Evolutionary conservation across 2,329 filamentous ascomycete species (phyloP).

Genomic region (Cytospora paraplurivora): DNA sequence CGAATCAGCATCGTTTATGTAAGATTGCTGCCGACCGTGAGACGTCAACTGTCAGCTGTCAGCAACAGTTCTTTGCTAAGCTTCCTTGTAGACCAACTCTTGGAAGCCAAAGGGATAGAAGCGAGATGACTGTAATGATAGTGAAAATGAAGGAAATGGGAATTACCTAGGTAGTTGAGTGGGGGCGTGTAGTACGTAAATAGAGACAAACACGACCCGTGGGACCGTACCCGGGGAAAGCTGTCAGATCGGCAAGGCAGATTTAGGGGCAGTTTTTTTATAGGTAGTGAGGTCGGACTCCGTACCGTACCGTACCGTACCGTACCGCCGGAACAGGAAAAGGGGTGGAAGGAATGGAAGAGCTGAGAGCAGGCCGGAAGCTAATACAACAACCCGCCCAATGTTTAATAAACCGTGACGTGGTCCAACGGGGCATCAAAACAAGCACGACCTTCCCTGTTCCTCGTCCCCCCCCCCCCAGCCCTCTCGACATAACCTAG

Average conservation of each 20-base stretch:
- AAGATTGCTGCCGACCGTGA: too few species aligned
- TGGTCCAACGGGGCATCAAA: neutral
- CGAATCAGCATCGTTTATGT: too few species aligned
- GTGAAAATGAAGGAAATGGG: conserved; percentile 1
- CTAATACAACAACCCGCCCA: neutral
- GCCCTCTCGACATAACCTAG: too few species aligned
- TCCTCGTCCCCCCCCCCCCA: neutral
- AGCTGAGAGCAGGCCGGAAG: neutral
- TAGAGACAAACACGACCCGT: too few species aligned
- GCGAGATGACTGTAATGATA: neutral
- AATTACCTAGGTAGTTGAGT: neutral
- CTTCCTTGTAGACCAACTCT: too few species aligned
- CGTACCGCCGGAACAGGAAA: neutral
- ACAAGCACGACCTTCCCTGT: neutral
- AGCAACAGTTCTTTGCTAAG: neutral
- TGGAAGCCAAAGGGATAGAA: neutral
- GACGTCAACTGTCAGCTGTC: neutral
- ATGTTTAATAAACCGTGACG: neutral
- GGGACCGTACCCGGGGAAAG: too few species aligned
- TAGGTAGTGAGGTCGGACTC: too few species aligned
- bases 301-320: neutral
- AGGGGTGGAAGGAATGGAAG: neutral
- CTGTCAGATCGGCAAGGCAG: too few species aligned
- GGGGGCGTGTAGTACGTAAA: too few species aligned
- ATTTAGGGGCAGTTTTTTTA: too few species aligned